Evolutionary conservation across 306 rosid genomes (phyloP), one percentile per base, ranked within the genome.

Genomic region (Quillaja saponaria): DNA sequence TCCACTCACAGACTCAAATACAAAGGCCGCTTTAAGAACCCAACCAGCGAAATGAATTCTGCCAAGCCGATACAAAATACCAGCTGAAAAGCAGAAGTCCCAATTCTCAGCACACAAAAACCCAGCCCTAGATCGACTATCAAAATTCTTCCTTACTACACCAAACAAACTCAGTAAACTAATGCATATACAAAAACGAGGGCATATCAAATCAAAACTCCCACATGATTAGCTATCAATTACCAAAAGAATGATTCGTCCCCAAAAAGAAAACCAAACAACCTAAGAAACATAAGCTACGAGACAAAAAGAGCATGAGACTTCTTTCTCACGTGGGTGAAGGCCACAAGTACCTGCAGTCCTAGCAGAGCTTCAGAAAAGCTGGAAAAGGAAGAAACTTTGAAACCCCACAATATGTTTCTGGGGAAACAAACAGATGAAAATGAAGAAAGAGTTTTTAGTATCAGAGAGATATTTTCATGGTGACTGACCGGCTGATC

Each of bases 271-370:
- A 31, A 14, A 9, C 1, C 19, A 33, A 12, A 39, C 6, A 31
- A n/a, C n/a, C n/a, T n/a, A 4, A 16, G 13, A 58, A 37, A 44
- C 7, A 51, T 39, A 47, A 48, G 44, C 47, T 11, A 19, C 45
- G 50, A 64, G 15, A 8, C 19, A 28, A 15, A n/a, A 45, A 19
- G 38, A 41, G 34, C 16, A 70, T 42, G 8, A 51, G 72, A 49
- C 18, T 21, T 51, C 72, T 25, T 21, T 51, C 72, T 67, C 46
- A 90, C 85, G 76, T 46, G 54, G 76, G 77, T 68, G 63, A 74
- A 82, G 71, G 74, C 74, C 76, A 79, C 79, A 84, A 81, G 81
- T 8, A 20, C 58, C 50, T 25, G 69, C 66, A 71, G 56, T 50
- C 68, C 41, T 1, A 19, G 55, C 11, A 35, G 70, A 71, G 13